phyloP scores from a whole-genome alignment of 345 rosid genomes.

The Salix suchowensis region DNA sequence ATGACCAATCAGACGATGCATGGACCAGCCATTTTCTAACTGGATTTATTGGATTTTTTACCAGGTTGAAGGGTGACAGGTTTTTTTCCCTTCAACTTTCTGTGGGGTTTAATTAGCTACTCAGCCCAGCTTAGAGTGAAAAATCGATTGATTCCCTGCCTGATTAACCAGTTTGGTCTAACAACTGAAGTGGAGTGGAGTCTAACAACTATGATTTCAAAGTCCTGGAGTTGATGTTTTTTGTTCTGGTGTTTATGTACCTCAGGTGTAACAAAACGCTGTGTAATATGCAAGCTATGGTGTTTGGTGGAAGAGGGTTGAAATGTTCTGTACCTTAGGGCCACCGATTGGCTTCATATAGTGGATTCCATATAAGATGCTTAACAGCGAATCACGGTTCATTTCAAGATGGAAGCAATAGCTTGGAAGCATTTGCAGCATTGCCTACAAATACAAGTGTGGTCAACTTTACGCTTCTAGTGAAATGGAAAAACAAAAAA shows the following conservation, averaged over 20 bases:
- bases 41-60: no score
- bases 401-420: conserved; percentile 37
- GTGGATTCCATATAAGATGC: conserved; percentile 51
- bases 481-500: not conserved
- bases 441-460: conserved; percentile 23
- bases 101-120: no score
- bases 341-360: conserved; percentile 45
- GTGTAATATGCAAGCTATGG: no score
- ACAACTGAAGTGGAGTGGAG: no score
- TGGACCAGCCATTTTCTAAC: not conserved
- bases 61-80: no score
- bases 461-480: not conserved
- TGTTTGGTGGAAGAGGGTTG: not conserved
- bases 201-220: no score
- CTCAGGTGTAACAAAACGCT: no score
- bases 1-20: not conserved
- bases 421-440: conserved; percentile 42
- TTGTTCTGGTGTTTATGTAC: no score
- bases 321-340: conserved; percentile 34
- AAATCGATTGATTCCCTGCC: no score
- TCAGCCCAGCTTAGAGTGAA: no score
- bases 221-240: not conserved
- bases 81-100: no score
- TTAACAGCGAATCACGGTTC: conserved; percentile 31
- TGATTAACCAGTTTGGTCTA: no score